A percentile compares a stretch with the other conserved stretches of the same genome.
These are phyloP conservation scores for Telfairia occidentalis DNA, from an alignment of 331 rosid genomes.

Conservation along the genomic window DNA sequence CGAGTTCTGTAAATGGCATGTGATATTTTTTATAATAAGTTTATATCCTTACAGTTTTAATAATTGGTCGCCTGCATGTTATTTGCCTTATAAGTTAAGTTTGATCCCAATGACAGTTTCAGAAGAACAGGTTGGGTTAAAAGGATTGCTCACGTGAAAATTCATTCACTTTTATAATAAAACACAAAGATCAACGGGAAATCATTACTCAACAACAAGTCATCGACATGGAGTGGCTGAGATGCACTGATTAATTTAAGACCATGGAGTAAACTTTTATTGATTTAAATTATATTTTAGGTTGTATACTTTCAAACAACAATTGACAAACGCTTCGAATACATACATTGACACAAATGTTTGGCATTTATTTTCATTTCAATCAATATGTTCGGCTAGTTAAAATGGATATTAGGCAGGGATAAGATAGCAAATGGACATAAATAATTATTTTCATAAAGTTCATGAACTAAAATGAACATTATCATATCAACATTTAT, in stretches of 20 bases:
- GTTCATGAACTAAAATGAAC: not conserved
- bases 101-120: not conserved
- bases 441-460: too few relatives aligned
- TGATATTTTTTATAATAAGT: not conserved
- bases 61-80: not conserved
- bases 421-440: too few relatives aligned
- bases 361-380: too few relatives aligned
- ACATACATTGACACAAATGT: too few relatives aligned
- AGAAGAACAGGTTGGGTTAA: not conserved
- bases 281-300: not conserved
- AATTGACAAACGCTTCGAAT: too few relatives aligned
- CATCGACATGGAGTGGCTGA: not conserved
- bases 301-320: too few relatives aligned
- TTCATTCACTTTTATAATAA: not conserved
- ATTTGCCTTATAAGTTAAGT: not conserved
- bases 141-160: not conserved
- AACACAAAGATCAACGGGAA: not conserved
- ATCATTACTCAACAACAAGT: not conserved
- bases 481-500: not conserved
- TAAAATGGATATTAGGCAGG: too few relatives aligned
- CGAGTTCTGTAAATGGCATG: not conserved
- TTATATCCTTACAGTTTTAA: not conserved
- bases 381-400: too few relatives aligned
- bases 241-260: not conserved
- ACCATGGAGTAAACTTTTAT: not conserved